These are phyloP conservation scores for Jacaranda mimosifolia DNA, from an alignment of 257 asterid genomes.

Conservation along the genomic window DNA sequence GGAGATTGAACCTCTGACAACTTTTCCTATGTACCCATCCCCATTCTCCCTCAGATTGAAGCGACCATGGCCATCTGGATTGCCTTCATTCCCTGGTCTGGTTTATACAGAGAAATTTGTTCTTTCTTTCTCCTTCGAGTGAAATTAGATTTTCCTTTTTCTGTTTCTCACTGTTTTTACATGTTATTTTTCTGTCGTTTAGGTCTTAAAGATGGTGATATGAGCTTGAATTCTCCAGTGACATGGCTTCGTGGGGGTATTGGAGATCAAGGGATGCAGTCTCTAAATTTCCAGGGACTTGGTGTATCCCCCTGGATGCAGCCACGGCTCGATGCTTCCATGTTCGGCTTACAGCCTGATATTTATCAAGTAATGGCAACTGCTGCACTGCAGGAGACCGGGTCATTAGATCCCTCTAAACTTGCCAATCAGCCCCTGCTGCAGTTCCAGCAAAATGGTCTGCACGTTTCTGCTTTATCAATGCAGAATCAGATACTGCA, in stretches of 20 bases:
- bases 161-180: neutral
- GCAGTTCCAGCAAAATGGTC: conserved; percentile 70
- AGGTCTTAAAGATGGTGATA: conserved; percentile 70
- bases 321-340: conserved; percentile 75
- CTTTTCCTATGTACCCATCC: conserved; percentile 94
- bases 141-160: neutral
- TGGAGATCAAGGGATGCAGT: conserved; percentile 67
- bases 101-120: conserved; percentile 10
- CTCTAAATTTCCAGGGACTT: conserved; percentile 73
- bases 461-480: conserved; percentile 59
- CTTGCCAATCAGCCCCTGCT: conserved; percentile 63
- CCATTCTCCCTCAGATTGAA: conserved; percentile 89
- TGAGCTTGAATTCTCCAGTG: conserved; percentile 67
- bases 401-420: conserved; percentile 68
- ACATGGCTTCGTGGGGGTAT: conserved; percentile 80
- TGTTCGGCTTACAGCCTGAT: conserved; percentile 78
- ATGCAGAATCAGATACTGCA: conserved; percentile 74
- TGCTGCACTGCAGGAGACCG: conserved; percentile 62
- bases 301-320: conserved; percentile 83
- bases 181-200: conserved; percentile 30
- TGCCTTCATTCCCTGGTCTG: conserved; percentile 78
- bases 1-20: conserved; percentile 90
- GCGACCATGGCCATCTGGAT: conserved; percentile 90
- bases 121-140: neutral
- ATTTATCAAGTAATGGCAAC: conserved; percentile 81